phyloP scores from a whole-genome alignment of 495 filamentous ascomycete genomes.

The Thozetella sp. region DNA sequence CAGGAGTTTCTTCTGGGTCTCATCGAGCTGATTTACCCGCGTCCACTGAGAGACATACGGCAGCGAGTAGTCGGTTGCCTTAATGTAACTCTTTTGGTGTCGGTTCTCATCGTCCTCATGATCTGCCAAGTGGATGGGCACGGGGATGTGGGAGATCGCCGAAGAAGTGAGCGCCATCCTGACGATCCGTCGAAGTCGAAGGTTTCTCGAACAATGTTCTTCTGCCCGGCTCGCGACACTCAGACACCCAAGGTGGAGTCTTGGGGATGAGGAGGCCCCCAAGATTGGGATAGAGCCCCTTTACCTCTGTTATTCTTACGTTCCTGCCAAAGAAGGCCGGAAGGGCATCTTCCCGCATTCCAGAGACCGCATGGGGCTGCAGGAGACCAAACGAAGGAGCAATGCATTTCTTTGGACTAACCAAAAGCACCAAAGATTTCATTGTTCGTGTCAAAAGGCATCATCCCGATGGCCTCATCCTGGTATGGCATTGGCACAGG shows the following conservation, averaged over 20 bases:
- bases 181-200: not conserved
- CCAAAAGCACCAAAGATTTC: not conserved
- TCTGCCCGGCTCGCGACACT: not conserved
- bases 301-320: not conserved
- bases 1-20: conserved; percentile 23
- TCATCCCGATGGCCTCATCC: too few relatives aligned
- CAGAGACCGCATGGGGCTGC: not conserved
- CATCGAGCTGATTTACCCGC: conserved; percentile 13
- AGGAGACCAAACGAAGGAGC: not conserved
- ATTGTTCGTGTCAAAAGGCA: not conserved
- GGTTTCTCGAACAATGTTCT: not conserved
- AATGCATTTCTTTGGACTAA: not conserved
- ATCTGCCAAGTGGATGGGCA: conserved; percentile 23
- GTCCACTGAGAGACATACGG: conserved; percentile 30
- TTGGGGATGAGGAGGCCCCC: not conserved
- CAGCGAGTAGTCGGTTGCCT: conserved; percentile 28
- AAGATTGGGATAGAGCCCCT: not conserved
- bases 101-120: conserved; percentile 25
- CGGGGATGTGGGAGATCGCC: not conserved
- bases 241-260: not conserved
- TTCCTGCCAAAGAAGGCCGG: not conserved
- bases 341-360: not conserved
- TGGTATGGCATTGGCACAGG: too few relatives aligned
- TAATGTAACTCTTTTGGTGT: conserved; percentile 25
- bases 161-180: conserved; percentile 5